Conservation (phyloP, 495 filamentous ascomycete species). For the Penicillium egyptiacum region DNA sequence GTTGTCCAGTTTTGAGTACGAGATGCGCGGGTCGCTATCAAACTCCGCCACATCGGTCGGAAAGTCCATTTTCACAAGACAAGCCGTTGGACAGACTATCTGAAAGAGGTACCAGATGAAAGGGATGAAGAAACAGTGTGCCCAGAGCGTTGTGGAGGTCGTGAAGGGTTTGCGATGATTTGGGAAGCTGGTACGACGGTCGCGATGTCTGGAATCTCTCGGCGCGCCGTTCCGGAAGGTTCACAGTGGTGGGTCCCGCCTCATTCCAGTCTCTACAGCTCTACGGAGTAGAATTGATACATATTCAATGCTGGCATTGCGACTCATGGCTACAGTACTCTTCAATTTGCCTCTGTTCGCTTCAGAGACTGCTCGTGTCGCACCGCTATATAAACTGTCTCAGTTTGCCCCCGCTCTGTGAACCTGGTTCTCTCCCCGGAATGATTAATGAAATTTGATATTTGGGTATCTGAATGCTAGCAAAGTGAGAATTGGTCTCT, state of each 20-base stretch:
- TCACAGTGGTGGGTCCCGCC: neutral
- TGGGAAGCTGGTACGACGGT: neutral
- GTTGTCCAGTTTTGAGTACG: slow-evolving; percentile 75
- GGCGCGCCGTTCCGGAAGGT: neutral
- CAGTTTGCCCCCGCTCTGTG: neutral
- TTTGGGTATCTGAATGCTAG: slow-evolving; percentile 20
- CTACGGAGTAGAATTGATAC: neutral
- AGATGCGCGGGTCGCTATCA: slow-evolving; percentile 78
- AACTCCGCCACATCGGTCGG: slow-evolving; percentile 75
- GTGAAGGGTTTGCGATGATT: neutral
- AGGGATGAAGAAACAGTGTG: rapidly evolving
- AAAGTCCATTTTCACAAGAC: slow-evolving; percentile 39
- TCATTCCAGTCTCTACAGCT: neutral
- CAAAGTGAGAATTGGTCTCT: neutral
- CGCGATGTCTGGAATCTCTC: neutral
- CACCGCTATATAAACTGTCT: neutral
- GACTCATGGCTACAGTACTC: neutral
- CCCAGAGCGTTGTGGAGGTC: neutral
- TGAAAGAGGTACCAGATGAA: too few relatives aligned
- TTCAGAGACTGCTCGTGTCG: neutral
- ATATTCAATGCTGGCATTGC: neutral
- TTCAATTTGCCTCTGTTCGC: neutral
- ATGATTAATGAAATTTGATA: slow-evolving; percentile 4
- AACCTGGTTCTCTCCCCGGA: neutral
- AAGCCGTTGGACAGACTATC: too few relatives aligned